Conservation (phyloP, 2,329 filamentous ascomycete species). For the Zasmidium angulare region DNA sequence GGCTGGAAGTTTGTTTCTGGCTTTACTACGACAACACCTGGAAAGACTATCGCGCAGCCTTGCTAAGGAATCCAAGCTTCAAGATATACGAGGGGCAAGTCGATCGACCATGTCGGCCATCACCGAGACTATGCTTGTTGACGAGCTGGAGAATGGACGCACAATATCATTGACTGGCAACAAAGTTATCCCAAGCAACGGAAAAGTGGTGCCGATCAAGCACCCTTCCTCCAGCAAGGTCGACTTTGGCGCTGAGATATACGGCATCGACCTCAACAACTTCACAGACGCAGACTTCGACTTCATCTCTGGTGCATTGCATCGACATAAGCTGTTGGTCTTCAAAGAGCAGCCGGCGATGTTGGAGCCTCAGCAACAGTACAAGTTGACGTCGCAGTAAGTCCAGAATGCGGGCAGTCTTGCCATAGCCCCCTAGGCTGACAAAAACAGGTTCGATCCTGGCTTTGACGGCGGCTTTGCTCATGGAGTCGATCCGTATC, state of each 20-base stretch:
- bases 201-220: conserved; percentile 8
- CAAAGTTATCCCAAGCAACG: background rate
- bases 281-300: conserved; percentile 17
- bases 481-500: conserved; percentile 16
- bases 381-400: conserved; percentile 13
- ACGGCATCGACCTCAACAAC: conserved; percentile 17
- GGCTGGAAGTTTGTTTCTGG: too few species aligned
- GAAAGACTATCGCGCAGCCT: too few species aligned
- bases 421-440: background rate
- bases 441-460: conserved; percentile 12
- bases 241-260: conserved; percentile 18
- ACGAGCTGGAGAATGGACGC: background rate
- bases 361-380: conserved; percentile 18
- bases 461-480: conserved; percentile 16
- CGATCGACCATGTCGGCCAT: background rate
- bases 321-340: conserved; percentile 16
- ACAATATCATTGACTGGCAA: background rate
- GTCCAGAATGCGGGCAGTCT: background rate
- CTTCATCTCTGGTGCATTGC: conserved; percentile 15
- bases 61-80: too few species aligned
- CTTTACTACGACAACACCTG: too few species aligned
- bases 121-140: background rate
- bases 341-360: conserved; percentile 19
- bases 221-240: conserved; percentile 11
- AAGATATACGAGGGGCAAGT: too few species aligned